Percentiles rank a stretch among this genome's conserved stretches.
Conservation (phyloP, 1,139 yeast genomes). For the Saccharomyces uvarum region DNA sequence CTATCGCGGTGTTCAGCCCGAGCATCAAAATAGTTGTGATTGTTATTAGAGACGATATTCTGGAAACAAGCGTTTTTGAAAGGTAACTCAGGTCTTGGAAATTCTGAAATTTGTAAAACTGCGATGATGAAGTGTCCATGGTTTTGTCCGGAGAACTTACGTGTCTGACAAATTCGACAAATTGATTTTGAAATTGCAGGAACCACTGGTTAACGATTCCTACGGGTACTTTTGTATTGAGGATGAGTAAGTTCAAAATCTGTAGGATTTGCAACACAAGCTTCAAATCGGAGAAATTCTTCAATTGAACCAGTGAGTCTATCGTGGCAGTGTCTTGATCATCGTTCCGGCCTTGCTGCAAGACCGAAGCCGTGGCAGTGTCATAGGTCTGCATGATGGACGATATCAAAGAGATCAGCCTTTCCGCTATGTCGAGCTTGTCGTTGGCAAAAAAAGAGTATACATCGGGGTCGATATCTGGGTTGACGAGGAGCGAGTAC, state of each 20-base stretch:
- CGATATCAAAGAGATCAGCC: background rate
- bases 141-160: background rate
- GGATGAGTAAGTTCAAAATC: slow-evolving; percentile 34
- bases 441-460: background rate
- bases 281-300: slow-evolving; percentile 36
- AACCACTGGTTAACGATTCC: slow-evolving; percentile 49
- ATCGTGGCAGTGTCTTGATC: background rate
- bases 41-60: background rate
- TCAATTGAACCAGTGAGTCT: slow-evolving; percentile 28
- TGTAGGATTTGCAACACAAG: slow-evolving; percentile 39
- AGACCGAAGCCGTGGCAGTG: background rate
- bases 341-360: background rate
- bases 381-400: background rate
- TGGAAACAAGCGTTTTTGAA: background rate
- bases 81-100: background rate
- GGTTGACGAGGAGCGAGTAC: background rate
- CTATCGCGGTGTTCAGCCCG: background rate
- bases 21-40: background rate
- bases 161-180: background rate
- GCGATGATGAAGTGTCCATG: background rate
- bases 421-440: background rate
- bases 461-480: background rate
- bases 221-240: slow-evolving; percentile 28
- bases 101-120: background rate
- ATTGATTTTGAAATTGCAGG: slow-evolving; percentile 6